Conservation (phyloP, 2,329 filamentous ascomycete species). For the Colletotrichum endophyticum region DNA sequence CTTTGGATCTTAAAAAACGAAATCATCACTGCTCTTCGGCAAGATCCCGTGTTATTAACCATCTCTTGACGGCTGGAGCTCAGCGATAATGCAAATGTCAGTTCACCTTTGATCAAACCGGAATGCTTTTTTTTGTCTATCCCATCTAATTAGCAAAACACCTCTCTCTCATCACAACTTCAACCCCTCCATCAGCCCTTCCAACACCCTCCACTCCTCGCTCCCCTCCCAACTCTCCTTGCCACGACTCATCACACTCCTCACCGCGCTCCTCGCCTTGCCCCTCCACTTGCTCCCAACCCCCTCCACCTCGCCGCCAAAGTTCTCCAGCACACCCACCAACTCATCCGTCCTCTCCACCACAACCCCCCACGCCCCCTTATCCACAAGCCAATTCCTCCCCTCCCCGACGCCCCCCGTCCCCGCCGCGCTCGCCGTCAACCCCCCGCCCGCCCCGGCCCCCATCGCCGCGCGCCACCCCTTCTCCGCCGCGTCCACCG, state of each 20-base stretch:
- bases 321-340: slow-evolving; percentile 82
- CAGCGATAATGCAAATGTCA: background rate
- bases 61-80: background rate
- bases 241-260: slow-evolving; percentile 82
- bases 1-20: background rate
- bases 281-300: slow-evolving; percentile 86
- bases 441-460: slow-evolving; percentile 18
- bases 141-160: background rate
- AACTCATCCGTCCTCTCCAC: slow-evolving; percentile 82
- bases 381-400: slow-evolving; percentile 59
- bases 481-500: slow-evolving; percentile 86
- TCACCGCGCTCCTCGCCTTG: slow-evolving; percentile 84
- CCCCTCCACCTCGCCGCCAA: slow-evolving; percentile 67
- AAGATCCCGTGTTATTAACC: background rate
- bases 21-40: background rate
- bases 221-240: slow-evolving; percentile 84
- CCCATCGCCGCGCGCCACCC: slow-evolving; percentile 76
- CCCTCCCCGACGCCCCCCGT: slow-evolving; percentile 18
- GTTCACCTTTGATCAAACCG: background rate
- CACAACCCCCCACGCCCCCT: slow-evolving; percentile 71
- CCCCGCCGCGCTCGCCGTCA: slow-evolving; percentile 3
- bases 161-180: slow-evolving; percentile 30
- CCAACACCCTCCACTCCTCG: slow-evolving; percentile 68
- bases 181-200: slow-evolving; percentile 60
- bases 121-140: background rate